A percentile compares a stretch with the other conserved stretches of the same genome.
phyloP scores from a whole-genome alignment of 441 rosid genomes.

The Arabidopsis hybrid region DNA sequence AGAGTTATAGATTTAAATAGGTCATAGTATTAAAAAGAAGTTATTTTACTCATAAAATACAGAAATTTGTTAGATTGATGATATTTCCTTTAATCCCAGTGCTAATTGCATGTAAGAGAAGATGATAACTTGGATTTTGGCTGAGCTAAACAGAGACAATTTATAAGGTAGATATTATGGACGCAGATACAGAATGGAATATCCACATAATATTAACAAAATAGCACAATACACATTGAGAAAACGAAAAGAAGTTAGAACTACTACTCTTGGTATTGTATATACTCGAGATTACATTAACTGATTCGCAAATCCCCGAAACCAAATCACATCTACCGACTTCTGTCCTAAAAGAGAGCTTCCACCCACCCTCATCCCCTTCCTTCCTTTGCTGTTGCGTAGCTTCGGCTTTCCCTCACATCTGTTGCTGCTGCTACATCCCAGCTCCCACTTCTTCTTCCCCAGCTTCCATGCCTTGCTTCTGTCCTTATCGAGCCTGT shows the following conservation, averaged over 20 bases:
- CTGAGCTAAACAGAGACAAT: not conserved
- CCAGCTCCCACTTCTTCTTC: conserved; percentile 65
- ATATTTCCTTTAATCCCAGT: not conserved
- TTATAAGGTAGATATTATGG: not conserved
- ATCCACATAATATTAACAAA: conserved; percentile 32
- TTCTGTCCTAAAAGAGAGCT: conserved; percentile 30
- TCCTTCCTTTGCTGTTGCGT: conserved; percentile 54
- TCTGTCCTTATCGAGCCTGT: conserved; percentile 62
- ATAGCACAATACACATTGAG: conserved; percentile 22
- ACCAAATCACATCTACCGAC: conserved; percentile 23
- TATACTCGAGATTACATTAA: conserved; percentile 39
- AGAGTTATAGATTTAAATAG: not conserved
- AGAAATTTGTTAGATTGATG: not conserved
- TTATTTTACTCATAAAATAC: not conserved
- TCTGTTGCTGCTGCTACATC: conserved; percentile 46
- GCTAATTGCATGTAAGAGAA: not conserved
- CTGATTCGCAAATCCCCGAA: conserved; percentile 25
- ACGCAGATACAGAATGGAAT: conserved; percentile 5
- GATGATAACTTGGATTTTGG: not conserved
- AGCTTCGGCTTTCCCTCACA: conserved; percentile 67
- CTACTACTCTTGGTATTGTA: conserved; percentile 26
- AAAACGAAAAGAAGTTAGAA: conserved; percentile 15
- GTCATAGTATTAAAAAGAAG: not conserved
- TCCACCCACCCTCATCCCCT: conserved; percentile 24
- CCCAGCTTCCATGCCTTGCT: conserved; percentile 73